These are phyloP conservation scores for Fusarium sacchari DNA, from an alignment of 2,329 filamentous ascomycete species.

Conservation along the genomic window DNA sequence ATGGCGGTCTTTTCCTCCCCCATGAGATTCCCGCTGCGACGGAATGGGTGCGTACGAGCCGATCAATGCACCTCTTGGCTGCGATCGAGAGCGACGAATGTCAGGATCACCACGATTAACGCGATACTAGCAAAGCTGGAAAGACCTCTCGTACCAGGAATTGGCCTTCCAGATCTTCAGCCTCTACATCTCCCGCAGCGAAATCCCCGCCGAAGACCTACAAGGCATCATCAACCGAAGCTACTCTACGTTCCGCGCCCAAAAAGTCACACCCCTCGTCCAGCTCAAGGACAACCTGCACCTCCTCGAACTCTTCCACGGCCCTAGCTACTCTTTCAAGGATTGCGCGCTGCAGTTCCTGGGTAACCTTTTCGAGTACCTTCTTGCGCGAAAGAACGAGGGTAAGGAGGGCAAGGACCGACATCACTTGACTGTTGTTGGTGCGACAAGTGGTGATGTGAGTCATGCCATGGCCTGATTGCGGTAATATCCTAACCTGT, in stretches of 20 bases:
- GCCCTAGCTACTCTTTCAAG: slow-evolving; percentile 95
- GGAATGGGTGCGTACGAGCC: slow-evolving; percentile 60
- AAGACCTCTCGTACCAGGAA: slow-evolving; percentile 80
- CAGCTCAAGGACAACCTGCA: slow-evolving; percentile 74
- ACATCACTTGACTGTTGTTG: slow-evolving; percentile 86
- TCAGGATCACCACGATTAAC: not conserved
- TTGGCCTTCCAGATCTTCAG: slow-evolving; percentile 87
- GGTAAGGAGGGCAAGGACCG: slow-evolving; percentile 65
- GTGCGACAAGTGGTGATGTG: slow-evolving; percentile 81
- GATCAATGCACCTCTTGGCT: rapidly evolving
- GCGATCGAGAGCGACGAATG: not conserved
- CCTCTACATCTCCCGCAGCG: slow-evolving; percentile 77
- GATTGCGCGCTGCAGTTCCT: slow-evolving; percentile 88
- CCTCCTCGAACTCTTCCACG: slow-evolving; percentile 90
- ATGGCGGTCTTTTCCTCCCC: slow-evolving; percentile 88
- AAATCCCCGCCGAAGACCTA: slow-evolving; percentile 69
- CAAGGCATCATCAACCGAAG: slow-evolving; percentile 81
- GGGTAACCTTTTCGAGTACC: slow-evolving; percentile 96
- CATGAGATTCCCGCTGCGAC: slow-evolving; percentile 75
- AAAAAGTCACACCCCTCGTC: slow-evolving; percentile 75
- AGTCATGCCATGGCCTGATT: not conserved
- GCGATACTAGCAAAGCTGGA: slow-evolving; percentile 70
- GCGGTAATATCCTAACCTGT: not conserved
- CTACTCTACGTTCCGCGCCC: slow-evolving; percentile 86
- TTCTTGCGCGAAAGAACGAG: slow-evolving; percentile 78